A percentile compares a stretch with the other conserved stretches of the same genome.
Evolutionary conservation across 441 rosid species (phyloP).

Genomic region (Rhodomyrtus psidioides): DNA sequence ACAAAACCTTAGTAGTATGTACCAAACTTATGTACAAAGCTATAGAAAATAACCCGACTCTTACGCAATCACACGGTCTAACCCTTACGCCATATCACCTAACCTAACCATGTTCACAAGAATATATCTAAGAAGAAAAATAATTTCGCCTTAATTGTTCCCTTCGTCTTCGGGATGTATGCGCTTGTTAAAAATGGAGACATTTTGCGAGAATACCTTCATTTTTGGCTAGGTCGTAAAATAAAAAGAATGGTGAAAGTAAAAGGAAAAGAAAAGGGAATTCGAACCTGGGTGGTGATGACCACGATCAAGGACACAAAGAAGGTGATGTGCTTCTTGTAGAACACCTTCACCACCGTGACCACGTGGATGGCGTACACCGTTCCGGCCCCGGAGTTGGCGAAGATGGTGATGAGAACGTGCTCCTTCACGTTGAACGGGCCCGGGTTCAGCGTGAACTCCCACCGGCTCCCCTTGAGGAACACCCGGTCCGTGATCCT

Average conservation of each 20-base stretch:
- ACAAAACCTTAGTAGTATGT: background rate
- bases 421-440: conserved; percentile 94
- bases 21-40: background rate
- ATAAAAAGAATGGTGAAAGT: background rate
- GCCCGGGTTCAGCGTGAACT: conserved; percentile 82
- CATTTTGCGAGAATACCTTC: background rate
- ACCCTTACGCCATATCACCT: background rate
- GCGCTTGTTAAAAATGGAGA: no score
- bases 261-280: background rate
- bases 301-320: conserved; percentile 73
- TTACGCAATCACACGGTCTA: background rate
- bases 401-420: conserved; percentile 83
- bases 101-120: background rate
- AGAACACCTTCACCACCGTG: conserved; percentile 80
- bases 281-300: conserved; percentile 71
- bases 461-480: conserved; percentile 56
- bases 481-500: conserved; percentile 52
- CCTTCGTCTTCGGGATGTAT: no score
- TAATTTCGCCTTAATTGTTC: background rate
- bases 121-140: background rate
- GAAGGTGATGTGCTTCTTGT: conserved; percentile 65
- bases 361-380: conserved; percentile 84
- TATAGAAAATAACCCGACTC: background rate
- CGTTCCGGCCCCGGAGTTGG: conserved; percentile 92
- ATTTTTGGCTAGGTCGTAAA: background rate